phyloP scores from a whole-genome alignment of 768 basidiomycete species.

The Coprinopsis sp. region DNA sequence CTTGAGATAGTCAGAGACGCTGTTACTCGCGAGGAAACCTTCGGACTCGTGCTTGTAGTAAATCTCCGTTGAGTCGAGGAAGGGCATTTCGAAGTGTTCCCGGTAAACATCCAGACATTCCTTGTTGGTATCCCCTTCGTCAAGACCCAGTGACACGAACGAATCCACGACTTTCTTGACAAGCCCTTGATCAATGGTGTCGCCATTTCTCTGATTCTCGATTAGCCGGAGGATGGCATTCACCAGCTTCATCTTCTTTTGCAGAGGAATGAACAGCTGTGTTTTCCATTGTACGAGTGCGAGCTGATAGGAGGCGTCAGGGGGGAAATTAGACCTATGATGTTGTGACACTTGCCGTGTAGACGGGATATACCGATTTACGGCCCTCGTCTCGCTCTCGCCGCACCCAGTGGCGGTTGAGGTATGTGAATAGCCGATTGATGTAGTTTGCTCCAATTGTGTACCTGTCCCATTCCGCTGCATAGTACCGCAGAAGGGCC shows the following conservation, averaged over 20 bases:
- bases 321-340: neutral
- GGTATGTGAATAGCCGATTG: constrained; percentile 94
- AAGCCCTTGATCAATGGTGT: constrained; percentile 88
- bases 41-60: constrained; percentile 95
- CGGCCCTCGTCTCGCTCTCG: constrained; percentile 96
- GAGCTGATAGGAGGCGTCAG: constrained; percentile 48
- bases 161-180: constrained; percentile 97
- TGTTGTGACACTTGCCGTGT: constrained; percentile 61
- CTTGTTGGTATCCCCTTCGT: constrained; percentile 87
- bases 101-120: constrained; percentile 94
- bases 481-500: constrained; percentile 85
- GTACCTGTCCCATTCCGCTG: constrained; percentile 91
- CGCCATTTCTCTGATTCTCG: constrained; percentile 91
- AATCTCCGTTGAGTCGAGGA: constrained; percentile 83
- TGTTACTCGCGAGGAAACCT: constrained; percentile 86
- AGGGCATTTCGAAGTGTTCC: constrained; percentile 86
- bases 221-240: constrained; percentile 85
- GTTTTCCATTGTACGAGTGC: constrained; percentile 95
- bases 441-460: constrained; percentile 97
- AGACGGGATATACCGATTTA: constrained; percentile 91
- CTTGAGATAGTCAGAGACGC: constrained; percentile 93
- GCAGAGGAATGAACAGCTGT: constrained; percentile 87
- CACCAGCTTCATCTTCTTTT: constrained; percentile 76
- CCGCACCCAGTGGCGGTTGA: constrained; percentile 99
- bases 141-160: constrained; percentile 93